Conservation (phyloP, 192 early-diverging fungal species). For the Anaeromyces robustus region DNA sequence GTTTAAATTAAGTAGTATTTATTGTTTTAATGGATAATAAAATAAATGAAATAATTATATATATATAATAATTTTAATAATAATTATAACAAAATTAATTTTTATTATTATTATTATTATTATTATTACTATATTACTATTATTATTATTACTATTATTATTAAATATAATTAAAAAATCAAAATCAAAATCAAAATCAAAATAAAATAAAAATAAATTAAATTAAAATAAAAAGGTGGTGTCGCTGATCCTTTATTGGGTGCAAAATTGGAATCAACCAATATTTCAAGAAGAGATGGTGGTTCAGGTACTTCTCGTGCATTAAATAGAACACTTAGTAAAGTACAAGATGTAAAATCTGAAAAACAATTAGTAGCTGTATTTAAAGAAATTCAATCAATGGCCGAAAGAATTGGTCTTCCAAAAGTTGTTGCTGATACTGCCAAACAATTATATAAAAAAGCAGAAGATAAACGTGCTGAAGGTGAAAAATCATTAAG, state of each 20-base stretch:
- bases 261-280: slow-evolving; percentile 58
- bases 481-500: slow-evolving; percentile 47
- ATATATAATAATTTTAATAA: too few relatives aligned
- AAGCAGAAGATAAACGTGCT: slow-evolving; percentile 42
- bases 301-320: slow-evolving; percentile 54
- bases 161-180: too few relatives aligned
- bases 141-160: too few relatives aligned
- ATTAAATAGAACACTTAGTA: slow-evolving; percentile 52
- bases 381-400: slow-evolving; percentile 58
- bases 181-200: too few relatives aligned
- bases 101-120: too few relatives aligned
- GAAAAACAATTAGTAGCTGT: slow-evolving; percentile 58
- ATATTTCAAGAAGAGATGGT: slow-evolving; percentile 61
- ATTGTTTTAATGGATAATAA: too few relatives aligned
- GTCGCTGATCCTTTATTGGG: slow-evolving; percentile 62
- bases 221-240: neutral
- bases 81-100: too few relatives aligned
- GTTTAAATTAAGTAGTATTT: too few relatives aligned
- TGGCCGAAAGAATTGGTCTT: slow-evolving; percentile 69
- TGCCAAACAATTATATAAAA: slow-evolving; percentile 78
- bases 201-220: too few relatives aligned
- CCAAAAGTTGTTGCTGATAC: slow-evolving; percentile 52
- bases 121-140: too few relatives aligned
- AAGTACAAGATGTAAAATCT: slow-evolving; percentile 38
- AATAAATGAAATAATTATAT: too few relatives aligned